A percentile compares a stretch with the other conserved stretches of the same genome.
phyloP scores from a whole-genome alignment of 2,329 filamentous ascomycete species.

The Dryadomyces quercivorus region DNA sequence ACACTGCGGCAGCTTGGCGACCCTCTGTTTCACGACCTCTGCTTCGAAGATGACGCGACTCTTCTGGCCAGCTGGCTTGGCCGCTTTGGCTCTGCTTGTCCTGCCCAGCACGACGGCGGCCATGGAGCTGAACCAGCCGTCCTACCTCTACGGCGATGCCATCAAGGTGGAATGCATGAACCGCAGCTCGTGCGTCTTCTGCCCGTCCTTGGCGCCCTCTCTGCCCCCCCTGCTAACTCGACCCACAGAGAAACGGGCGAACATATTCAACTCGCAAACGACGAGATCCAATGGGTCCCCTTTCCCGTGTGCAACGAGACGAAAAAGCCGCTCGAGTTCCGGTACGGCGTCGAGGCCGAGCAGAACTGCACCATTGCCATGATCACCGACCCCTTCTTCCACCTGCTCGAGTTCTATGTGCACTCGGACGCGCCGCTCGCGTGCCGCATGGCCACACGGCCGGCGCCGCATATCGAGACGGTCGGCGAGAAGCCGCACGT shows the following conservation, averaged over 20 bases:
- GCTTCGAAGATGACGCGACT: not conserved
- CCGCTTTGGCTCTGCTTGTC: not conserved
- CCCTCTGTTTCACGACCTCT: not conserved
- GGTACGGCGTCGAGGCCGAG: conserved; percentile 73
- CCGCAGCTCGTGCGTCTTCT: conserved; percentile 41
- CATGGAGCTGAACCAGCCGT: conserved; percentile 36
- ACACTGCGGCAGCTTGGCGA: no score
- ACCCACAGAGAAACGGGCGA: conserved; percentile 69
- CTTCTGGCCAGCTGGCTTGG: not conserved
- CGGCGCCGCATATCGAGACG: conserved; percentile 42
- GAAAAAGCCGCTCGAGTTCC: conserved; percentile 64
- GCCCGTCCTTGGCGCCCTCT: not conserved
- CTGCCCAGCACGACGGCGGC: conserved; percentile 14
- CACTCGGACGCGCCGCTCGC: conserved; percentile 90
- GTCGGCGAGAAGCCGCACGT: conserved; percentile 36
- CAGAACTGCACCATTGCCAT: conserved; percentile 73
- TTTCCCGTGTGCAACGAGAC: conserved; percentile 91
- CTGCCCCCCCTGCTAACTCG: not conserved
- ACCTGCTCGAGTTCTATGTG: conserved; percentile 92
- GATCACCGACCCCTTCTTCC: conserved; percentile 70
- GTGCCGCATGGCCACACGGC: conserved; percentile 77
- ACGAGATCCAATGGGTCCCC: conserved; percentile 83
- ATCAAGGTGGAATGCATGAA: conserved; percentile 65
- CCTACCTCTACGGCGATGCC: conserved; percentile 53
- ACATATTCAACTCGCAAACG: conserved; percentile 68